These are phyloP conservation scores for Trichothecium sympodiale DNA, from an alignment of 2,329 filamentous ascomycete species.

Conservation along the genomic window DNA sequence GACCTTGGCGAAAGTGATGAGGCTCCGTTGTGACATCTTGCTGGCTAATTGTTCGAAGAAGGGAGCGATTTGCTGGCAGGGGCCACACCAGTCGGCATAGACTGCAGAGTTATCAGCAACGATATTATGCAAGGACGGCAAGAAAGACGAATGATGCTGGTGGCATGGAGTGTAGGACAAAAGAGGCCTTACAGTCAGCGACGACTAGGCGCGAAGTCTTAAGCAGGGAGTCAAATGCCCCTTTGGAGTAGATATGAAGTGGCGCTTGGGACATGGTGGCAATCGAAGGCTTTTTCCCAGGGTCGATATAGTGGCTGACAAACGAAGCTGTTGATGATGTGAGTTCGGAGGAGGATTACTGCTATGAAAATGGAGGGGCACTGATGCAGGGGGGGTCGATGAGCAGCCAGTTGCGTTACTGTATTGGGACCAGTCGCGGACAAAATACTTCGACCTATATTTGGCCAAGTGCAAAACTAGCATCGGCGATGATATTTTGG, in stretches of 20 bases:
- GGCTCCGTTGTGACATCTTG: slow-evolving; percentile 57
- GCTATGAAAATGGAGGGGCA: no score
- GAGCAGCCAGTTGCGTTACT: no score
- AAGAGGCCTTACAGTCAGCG: slow-evolving; percentile 63
- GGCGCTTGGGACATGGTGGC: slow-evolving; percentile 17
- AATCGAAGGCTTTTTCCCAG: neutral
- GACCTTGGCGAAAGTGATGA: slow-evolving; percentile 78
- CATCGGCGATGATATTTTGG: no score
- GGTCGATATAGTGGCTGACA: no score
- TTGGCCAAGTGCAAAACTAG: no score
- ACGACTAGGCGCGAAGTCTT: slow-evolving; percentile 69
- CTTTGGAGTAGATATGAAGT: slow-evolving; percentile 30
- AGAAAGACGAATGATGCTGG: slow-evolving; percentile 7
- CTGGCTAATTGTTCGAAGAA: slow-evolving; percentile 67
- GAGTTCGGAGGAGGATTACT: no score
- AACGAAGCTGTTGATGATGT: no score
- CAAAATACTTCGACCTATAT: no score
- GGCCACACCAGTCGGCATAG: slow-evolving; percentile 77
- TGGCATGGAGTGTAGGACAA: slow-evolving; percentile 6
- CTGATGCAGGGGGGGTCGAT: no score
- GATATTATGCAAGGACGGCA: slow-evolving; percentile 10
- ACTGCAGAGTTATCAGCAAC: slow-evolving; percentile 38
- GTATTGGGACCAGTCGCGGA: no score
- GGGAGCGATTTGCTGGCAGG: slow-evolving; percentile 76
- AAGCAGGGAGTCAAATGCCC: slow-evolving; percentile 58